Percentiles rank a stretch among this genome's conserved stretches.
Conservation (phyloP, 2,329 filamentous ascomycete species). For the Trichoderma citrinoviride region DNA sequence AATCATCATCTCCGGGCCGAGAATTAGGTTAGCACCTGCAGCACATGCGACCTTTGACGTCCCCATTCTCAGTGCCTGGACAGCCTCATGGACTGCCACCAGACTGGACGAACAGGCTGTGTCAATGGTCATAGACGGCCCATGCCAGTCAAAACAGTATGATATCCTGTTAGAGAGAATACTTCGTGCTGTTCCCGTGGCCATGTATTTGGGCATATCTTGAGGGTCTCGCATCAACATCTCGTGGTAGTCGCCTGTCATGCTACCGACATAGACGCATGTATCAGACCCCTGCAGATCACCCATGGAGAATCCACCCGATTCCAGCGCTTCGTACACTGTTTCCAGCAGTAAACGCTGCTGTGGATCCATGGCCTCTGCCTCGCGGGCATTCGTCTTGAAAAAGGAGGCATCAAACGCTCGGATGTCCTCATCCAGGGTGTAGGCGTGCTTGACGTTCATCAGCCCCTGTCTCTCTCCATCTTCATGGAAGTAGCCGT, state of each 20-base stretch:
- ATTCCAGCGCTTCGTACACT: conserved; percentile 41
- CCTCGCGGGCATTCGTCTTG: conserved; percentile 39
- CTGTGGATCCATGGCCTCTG: conserved; percentile 43
- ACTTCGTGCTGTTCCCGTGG: conserved; percentile 33
- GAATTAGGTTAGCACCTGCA: conserved; percentile 36
- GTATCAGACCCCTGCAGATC: conserved; percentile 24
- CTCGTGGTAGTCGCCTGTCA: conserved; percentile 26
- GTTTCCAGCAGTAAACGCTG: conserved; percentile 42
- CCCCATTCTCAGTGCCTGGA: conserved; percentile 34
- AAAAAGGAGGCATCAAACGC: conserved; percentile 41
- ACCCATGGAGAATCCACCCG: conserved; percentile 34
- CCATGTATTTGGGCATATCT: conserved; percentile 21
- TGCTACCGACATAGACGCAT: conserved; percentile 31
- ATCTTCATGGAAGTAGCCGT: conserved; percentile 30
- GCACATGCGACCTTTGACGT: conserved; percentile 36
- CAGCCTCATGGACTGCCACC: conserved; percentile 23
- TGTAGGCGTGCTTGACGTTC: conserved; percentile 33
- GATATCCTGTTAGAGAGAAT: conserved; percentile 37
- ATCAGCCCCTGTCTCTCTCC: conserved; percentile 31
- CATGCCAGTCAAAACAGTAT: conserved; percentile 23
- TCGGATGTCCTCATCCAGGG: conserved; percentile 38
- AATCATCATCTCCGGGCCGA: conserved; percentile 24
- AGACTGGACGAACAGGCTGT: conserved; percentile 37
- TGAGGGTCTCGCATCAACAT: conserved; percentile 21
- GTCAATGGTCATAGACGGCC: conserved; percentile 33